Evolutionary conservation across 176 grass and related monocot species (phyloP), one percentile per base, ranked within the genome.

Genomic region (Carex pumila): DNA sequence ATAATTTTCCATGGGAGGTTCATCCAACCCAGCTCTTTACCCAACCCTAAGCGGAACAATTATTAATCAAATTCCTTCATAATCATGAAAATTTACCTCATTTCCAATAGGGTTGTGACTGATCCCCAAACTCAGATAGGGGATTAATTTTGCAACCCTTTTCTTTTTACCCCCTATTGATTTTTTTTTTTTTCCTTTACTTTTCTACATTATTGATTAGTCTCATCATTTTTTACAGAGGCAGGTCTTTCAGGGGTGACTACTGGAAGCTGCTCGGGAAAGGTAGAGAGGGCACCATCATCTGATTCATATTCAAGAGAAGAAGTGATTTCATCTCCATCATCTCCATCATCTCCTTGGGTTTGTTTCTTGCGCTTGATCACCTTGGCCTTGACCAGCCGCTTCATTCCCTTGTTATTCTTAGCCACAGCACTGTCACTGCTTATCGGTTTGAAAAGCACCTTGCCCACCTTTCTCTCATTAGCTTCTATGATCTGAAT

Each of bases 301-400:
- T 78, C 73, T 56, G 50, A 34, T 34, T 78, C 61, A 6, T 3
- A 18, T 30, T 68, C 45, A 66, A 52, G 81, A 18, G 62, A 61
- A 9, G 30, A 81, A 5, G 14, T 55, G 32, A 12, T 50, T 12
- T 32, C 49, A 30, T 68, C 81, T 65, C 60, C 61, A 31, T 69
- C 63, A 19, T 53, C 45, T 50, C 25, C 60, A 31, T 69, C 63
- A 19, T 53, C 45, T 50, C 25, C 60, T 83, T 69, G 45, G 61
- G 79, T 45, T 66, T 83, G 60, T 68, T 68, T 83, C 81, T 67
- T 83, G 62, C 81, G 81, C 64, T 83, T 83, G 58, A 83, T 66
- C 43, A 83, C 61, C 25, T 83, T 83, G 39, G 62, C 55, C 15
- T 36, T 52, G 81, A 83, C 81, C 5, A 83, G 61, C 47, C 81